Evolutionary conservation across 2,329 filamentous ascomycete species (phyloP), one percentile per base, ranked within the genome.

Genomic region (Verticillium dahliae): DNA sequence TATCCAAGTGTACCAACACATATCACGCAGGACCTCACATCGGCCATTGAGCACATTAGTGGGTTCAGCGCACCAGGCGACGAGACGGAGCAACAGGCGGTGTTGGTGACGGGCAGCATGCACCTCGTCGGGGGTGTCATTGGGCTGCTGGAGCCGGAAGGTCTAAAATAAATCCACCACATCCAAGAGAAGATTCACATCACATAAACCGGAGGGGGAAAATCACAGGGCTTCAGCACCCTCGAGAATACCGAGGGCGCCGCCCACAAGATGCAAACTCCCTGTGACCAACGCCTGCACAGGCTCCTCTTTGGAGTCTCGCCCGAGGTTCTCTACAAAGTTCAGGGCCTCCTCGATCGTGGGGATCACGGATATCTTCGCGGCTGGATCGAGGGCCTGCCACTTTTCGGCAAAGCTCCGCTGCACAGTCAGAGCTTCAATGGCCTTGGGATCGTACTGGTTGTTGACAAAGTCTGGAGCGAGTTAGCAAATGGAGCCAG

Each of bases 121-220:
- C 90, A 96, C 78, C 80, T 97, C 45, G 91, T 93, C 1, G 92
- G 92, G 7, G 90, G 90, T 11, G 79, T 92, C 56, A 77, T 96
- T 59, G 88, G 90, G 72, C 86, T 90, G 1, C 74, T 96, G 62
- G 91, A 80, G 68, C 78, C 79, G 9, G 74, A 75, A 13, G 68
- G 68, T 61, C 68, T 74, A 65, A 69, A 73, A 41, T 57, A 11
- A 56, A 6, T 34, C 54, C 35, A 56, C 14, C 15, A 34, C 34
- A 4, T 22, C 13, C 5, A 22, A 59, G 14, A 50, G 34, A 57
- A 37, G 54, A n/a, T 14, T 33, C 31, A 35, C 39, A 55, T 61
- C 13, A 34, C n/a, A 34, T 34, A 5, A 6, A 5, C 33, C 27
- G 10, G 14, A n/a, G 54, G 6, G 6, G 15, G 34, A 56, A 5